Base-by-base conservation (phyloP, 78 protist species). In the Emiliania huxleyi region DNA sequence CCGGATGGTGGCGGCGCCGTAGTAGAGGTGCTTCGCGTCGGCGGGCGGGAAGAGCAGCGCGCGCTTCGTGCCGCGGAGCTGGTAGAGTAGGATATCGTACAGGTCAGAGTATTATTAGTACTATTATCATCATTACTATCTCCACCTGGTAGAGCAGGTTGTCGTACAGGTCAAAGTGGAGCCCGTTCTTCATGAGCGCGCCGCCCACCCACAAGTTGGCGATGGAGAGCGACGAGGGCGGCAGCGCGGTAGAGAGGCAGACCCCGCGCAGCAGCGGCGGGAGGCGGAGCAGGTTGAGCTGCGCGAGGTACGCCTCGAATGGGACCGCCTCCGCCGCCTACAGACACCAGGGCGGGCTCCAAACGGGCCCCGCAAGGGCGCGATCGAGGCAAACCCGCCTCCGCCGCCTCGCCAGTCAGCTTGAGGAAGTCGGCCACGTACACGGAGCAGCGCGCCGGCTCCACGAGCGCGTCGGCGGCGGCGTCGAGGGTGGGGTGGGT, bases 41-140 rank as follows among this genome's bases (percentile, higher is more conserved):
- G 1, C 81, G 1, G 81, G 81, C 81, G 81, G 81, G 81, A 71
- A 35, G 81, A 71, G 37, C 44, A 71, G 81, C 81, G 81, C 81
- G 2, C 81, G 81, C 81, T 71, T 71, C 81, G 81, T 35, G 37
- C 81, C 81, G 21, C 44, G 44, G 42, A 71, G 37, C 42, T 71
- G 62, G 62, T 19, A 52, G 42, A 71, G 81, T 12, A 71, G 42
- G 81, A 33, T 71, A 40, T 71, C 81, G 42, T n/a, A 71, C 29
- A 19, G 35, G 81, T 71, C 81, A 35, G n/a, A 71, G 81, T 71
- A n/a, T n/a, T n/a, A n/a, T n/a, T n/a, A n/a, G n/a, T n/a, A n/a
- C n/a, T n/a, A n/a, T n/a, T n/a, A n/a, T n/a, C n/a, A n/a, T n/a
- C n/a, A n/a, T n/a, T n/a, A n/a, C n/a, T n/a, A n/a, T n/a, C n/a